Evolutionary conservation across 257 asterid species (phyloP).

Genomic region (Petrea volubilis): DNA sequence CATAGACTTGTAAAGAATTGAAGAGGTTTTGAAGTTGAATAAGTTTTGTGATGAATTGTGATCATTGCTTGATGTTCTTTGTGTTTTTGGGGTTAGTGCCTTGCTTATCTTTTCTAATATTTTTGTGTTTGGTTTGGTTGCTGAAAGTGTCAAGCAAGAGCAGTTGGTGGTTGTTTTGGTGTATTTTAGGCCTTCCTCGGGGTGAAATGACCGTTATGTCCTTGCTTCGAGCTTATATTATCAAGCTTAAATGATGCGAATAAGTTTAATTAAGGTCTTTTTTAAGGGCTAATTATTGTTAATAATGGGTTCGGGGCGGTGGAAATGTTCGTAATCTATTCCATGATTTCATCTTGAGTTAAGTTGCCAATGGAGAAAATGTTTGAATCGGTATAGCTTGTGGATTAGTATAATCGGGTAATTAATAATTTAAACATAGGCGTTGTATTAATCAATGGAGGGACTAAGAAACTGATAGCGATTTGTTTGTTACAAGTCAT

Average conservation of each 20-base stretch:
- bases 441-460: slow-evolving; percentile 4
- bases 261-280: not conserved
- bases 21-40: slow-evolving; percentile 26
- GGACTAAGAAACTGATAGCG: slow-evolving; percentile 19
- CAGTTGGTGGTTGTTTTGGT: slow-evolving; percentile 49
- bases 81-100: not conserved
- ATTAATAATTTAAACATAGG: slow-evolving; percentile 3
- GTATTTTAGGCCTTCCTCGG: slow-evolving; percentile 27
- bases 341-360: slow-evolving; percentile 5
- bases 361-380: not conserved
- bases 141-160: slow-evolving; percentile 67
- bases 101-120: not conserved
- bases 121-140: slow-evolving; percentile 43
- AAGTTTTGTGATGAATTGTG: slow-evolving; percentile 17
- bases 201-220: not conserved
- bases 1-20: slow-evolving; percentile 18
- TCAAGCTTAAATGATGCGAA: not conserved
- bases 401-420: not conserved
- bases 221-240: not conserved
- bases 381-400: slow-evolving; percentile 23
- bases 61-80: slow-evolving; percentile 45
- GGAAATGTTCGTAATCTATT: slow-evolving; percentile 22
- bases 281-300: not conserved
- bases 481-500: slow-evolving; percentile 24
- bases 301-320: not conserved